Percentiles rank a stretch among this genome's conserved stretches.
Conservation (phyloP, 164 flowering plant genomes). For the Magnolia sinica region DNA sequence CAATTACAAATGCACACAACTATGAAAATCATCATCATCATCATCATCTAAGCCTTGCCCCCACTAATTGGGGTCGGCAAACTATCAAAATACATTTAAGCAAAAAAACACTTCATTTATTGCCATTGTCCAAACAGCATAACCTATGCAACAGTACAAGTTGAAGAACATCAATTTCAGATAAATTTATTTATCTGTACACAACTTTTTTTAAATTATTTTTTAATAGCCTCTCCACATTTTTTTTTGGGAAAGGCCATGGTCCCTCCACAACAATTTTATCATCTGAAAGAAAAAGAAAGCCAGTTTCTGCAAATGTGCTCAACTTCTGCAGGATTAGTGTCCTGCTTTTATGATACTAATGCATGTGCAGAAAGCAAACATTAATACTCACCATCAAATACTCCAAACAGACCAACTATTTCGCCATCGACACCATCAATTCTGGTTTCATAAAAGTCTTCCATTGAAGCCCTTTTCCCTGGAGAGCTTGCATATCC, state of each 20-base stretch:
- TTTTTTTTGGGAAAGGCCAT: too few species aligned
- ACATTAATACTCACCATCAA: conserved; percentile 62
- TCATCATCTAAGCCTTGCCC: neutral
- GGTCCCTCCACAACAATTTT: too few species aligned
- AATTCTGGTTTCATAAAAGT: conserved; percentile 90
- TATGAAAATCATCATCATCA: neutral
- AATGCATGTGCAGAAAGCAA: neutral
- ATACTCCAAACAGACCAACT: conserved; percentile 97
- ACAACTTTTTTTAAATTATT: too few species aligned
- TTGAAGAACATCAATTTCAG: neutral
- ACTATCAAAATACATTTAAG: too few species aligned
- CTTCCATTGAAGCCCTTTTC: conserved; percentile 97
- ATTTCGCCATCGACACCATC: conserved; percentile 91
- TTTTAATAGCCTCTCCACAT: too few species aligned
- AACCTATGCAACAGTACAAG: neutral
- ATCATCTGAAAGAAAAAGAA: too few species aligned
- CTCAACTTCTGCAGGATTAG: neutral
- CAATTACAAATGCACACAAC: neutral
- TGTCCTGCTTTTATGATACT: neutral
- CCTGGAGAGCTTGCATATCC: conserved; percentile 98
- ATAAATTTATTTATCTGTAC: neutral
- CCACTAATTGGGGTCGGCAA: too few species aligned
- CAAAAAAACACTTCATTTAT: neutral
- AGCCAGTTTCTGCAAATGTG: neutral
- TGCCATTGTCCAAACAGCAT: neutral